phyloP scores from a whole-genome alignment of 2,329 filamentous ascomycete species.

The Ascocoryne sarcoides region DNA sequence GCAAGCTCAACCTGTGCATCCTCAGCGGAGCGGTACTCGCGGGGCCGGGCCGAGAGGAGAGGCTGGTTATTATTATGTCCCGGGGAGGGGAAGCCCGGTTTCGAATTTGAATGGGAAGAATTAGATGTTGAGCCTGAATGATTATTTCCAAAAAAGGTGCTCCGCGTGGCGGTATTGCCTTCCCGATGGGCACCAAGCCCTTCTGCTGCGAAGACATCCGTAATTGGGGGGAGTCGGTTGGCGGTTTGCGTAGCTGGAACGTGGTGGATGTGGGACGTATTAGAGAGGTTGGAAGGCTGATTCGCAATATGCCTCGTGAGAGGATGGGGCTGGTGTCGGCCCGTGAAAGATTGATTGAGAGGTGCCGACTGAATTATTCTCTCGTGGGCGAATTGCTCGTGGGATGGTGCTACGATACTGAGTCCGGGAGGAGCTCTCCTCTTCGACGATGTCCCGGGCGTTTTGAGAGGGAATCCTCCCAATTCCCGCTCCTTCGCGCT shows the following conservation, averaged over 20 bases:
- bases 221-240: conserved; percentile 87
- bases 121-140: conserved; percentile 35
- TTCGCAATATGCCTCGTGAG: conserved; percentile 71
- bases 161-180: conserved; percentile 8
- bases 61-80: conserved; percentile 53
- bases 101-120: conserved; percentile 53
- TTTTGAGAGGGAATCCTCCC: conserved; percentile 45
- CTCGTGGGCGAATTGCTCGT: conserved; percentile 86
- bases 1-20: conserved; percentile 87
- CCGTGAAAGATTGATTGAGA: conserved; percentile 89
- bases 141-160: conserved; percentile 18
- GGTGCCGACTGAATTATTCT: conserved; percentile 95
- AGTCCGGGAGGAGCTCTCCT: conserved; percentile 81
- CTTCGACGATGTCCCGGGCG: conserved; percentile 61
- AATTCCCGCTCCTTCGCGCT: conserved; percentile 45
- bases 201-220: conserved; percentile 83
- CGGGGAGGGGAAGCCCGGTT: conserved; percentile 68
- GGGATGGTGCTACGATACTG: conserved; percentile 89
- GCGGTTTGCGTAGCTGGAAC: conserved; percentile 79
- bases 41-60: conserved; percentile 51
- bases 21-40: conserved; percentile 92
- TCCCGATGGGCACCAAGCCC: conserved; percentile 57
- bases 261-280: conserved; percentile 74
- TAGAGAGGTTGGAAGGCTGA: conserved; percentile 73
- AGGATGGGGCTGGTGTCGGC: conserved; percentile 70